Evolutionary conservation across 164 flowering plant species (phyloP).

Genomic region (grape (Vitis vinifera)): DNA sequence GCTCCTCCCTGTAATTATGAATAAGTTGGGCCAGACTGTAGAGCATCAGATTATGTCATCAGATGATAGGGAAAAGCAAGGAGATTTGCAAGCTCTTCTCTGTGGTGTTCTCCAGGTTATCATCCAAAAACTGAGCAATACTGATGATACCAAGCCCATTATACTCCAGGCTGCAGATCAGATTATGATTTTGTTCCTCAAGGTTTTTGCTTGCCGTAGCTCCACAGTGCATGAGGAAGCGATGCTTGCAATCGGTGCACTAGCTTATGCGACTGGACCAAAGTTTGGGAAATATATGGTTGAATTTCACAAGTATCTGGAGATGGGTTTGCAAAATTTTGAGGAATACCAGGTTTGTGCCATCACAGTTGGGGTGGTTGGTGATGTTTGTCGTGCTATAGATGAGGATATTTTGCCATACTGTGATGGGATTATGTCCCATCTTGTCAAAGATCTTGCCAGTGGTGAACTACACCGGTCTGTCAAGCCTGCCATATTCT

Average conservation of each 20-base stretch:
- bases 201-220: conserved; percentile 74
- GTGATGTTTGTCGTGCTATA: conserved; percentile 81
- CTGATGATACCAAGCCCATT: conserved; percentile 52
- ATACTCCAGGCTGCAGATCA: conserved; percentile 69
- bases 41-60: conserved; percentile 61
- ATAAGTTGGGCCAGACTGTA: conserved; percentile 58
- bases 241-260: conserved; percentile 88
- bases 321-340: conserved; percentile 83
- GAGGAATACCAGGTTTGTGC: conserved; percentile 90
- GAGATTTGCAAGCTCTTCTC: conserved; percentile 73
- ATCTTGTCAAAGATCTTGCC: conserved; percentile 64
- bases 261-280: conserved; percentile 78
- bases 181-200: conserved; percentile 69
- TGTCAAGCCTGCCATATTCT: conserved; percentile 87
- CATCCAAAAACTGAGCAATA: conserved; percentile 68
- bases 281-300: conserved; percentile 75
- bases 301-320: conserved; percentile 68
- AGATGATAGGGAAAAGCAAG: conserved; percentile 80
- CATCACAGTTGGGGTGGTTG: conserved; percentile 82
- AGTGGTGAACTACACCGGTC: conserved; percentile 73
- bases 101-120: conserved; percentile 82
- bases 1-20: conserved; percentile 69
- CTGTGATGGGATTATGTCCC: conserved; percentile 83
- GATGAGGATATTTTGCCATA: conserved; percentile 71
- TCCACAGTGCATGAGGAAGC: conserved; percentile 92